A percentile compares a stretch with the other conserved stretches of the same genome.
Evolutionary conservation across 2,329 filamentous ascomycete genomes (phyloP).

Genomic region (Fusarium lateritium): DNA sequence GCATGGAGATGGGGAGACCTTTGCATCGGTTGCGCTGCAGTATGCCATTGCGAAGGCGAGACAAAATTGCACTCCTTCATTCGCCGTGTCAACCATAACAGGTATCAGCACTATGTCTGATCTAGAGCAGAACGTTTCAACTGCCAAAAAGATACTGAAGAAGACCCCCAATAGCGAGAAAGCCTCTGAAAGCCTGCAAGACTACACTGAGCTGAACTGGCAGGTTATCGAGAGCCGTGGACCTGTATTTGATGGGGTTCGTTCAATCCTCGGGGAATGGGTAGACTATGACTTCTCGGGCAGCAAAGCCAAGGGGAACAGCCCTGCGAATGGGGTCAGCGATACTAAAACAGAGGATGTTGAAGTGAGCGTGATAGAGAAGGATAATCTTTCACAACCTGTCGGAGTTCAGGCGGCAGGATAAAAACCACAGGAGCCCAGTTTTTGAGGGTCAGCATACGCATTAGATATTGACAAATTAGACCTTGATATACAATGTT

Average conservation of each 20-base stretch:
- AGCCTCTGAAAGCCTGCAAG: fast-evolving
- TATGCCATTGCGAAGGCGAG: conserved; percentile 2
- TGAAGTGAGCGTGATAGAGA: too few relatives aligned
- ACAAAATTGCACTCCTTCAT: not conserved
- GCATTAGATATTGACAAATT: too few relatives aligned
- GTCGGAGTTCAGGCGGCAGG: too few relatives aligned
- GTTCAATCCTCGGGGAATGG: conserved; percentile 2
- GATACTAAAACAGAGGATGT: too few relatives aligned
- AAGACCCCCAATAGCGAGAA: fast-evolving
- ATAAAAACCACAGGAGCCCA: too few relatives aligned
- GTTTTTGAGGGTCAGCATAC: too few relatives aligned
- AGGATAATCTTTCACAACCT: too few relatives aligned
- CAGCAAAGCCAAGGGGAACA: not conserved
- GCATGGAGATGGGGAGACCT: not conserved
- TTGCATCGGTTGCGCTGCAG: conserved; percentile 1
- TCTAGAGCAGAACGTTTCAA: not conserved
- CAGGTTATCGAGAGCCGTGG: not conserved
- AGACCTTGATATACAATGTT: too few relatives aligned
- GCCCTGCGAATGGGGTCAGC: fast-evolving
- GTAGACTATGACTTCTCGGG: conserved; percentile 15
- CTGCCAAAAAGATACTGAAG: not conserved
- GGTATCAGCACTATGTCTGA: conserved; percentile 11
- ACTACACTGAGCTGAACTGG: not conserved
- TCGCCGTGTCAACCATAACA: not conserved
- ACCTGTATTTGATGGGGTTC: not conserved